phyloP scores from a whole-genome alignment of 2,329 filamentous ascomycete genomes.

The Berkeleyomyces basicola region DNA sequence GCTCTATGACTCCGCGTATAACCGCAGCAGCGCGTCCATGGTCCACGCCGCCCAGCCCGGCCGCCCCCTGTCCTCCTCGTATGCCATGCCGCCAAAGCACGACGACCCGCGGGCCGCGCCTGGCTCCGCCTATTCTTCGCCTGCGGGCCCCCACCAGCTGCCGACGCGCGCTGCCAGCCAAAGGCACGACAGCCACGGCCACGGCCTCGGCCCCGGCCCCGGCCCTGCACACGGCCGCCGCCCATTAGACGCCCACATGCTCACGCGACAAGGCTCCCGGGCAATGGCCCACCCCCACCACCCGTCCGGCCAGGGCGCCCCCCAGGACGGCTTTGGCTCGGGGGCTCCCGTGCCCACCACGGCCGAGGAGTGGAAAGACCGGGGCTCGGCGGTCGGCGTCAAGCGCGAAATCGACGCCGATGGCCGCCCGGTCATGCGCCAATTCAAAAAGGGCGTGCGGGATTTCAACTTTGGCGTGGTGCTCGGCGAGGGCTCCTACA shows the following conservation, averaged over 20 bases:
- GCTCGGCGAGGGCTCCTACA: conserved; percentile 93
- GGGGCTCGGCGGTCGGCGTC: conserved; percentile 72
- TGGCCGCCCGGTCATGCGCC: conserved; percentile 63
- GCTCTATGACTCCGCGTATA: conserved; percentile 9
- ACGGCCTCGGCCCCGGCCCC: neutral
- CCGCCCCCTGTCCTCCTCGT: conserved; percentile 11
- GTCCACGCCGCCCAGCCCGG: neutral
- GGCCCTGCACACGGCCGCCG: neutral
- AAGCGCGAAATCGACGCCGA: conserved; percentile 72
- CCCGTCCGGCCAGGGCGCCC: conserved; percentile 24
- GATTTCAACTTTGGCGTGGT: conserved; percentile 89
- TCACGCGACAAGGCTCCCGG: conserved; percentile 45
- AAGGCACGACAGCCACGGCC: conserved; percentile 1
- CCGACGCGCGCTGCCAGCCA: conserved; percentile 10
- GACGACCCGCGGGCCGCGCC: conserved; percentile 25
- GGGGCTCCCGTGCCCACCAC: conserved; percentile 34
- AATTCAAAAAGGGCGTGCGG: conserved; percentile 91
- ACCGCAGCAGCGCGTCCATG: conserved; percentile 10
- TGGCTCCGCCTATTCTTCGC: neutral
- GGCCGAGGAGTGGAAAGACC: conserved; percentile 91
- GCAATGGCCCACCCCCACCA: conserved; percentile 45
- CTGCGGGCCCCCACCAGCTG: conserved; percentile 1
- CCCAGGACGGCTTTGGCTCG: conserved; percentile 20
- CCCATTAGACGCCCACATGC: conserved; percentile 7
- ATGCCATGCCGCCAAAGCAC: conserved; percentile 15